Percentiles rank a stretch among this genome's conserved stretches.
Conservation (phyloP, 371 early-diverging fungal genomes). For the Zychaea mexicana region DNA sequence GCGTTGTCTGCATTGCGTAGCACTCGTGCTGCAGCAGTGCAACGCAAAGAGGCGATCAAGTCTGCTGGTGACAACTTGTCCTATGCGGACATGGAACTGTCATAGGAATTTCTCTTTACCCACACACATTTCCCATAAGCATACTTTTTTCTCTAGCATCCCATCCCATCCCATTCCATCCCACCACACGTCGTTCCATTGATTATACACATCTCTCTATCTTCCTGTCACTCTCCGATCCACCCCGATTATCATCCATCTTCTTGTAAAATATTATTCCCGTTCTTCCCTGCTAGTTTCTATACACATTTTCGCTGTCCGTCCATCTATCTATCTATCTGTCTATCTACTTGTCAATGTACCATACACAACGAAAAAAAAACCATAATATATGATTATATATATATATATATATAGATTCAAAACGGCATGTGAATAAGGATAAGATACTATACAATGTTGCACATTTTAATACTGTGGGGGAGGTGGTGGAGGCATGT, state of each 20-base stretch:
- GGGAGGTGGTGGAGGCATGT: slow-evolving; percentile 4
- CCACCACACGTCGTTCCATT: neutral
- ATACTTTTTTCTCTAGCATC: neutral
- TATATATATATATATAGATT: neutral
- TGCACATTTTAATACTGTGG: neutral
- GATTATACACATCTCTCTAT: neutral
- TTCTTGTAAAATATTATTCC: neutral
- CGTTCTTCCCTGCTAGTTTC: neutral
- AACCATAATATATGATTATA: neutral
- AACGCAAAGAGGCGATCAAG: slow-evolving; percentile 1
- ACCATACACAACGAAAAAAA: neutral
- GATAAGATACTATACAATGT: neutral
- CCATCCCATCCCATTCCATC: neutral
- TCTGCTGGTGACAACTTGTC: slow-evolving; percentile 5
- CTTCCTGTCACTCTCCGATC: neutral
- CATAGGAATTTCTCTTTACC: neutral
- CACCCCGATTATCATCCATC: neutral
- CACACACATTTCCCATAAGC: neutral
- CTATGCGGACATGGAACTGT: slow-evolving; percentile 20
- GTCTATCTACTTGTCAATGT: too few relatives aligned
- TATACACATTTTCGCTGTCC: neutral
- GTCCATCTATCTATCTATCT: too few relatives aligned
- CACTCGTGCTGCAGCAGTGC: neutral
- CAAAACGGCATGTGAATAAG: neutral
- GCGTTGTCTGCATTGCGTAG: slow-evolving; percentile 8